Evolutionary conservation across 225 moss, liverwort and hornwort genomes (phyloP).

Genomic region (Asterella californica): DNA sequence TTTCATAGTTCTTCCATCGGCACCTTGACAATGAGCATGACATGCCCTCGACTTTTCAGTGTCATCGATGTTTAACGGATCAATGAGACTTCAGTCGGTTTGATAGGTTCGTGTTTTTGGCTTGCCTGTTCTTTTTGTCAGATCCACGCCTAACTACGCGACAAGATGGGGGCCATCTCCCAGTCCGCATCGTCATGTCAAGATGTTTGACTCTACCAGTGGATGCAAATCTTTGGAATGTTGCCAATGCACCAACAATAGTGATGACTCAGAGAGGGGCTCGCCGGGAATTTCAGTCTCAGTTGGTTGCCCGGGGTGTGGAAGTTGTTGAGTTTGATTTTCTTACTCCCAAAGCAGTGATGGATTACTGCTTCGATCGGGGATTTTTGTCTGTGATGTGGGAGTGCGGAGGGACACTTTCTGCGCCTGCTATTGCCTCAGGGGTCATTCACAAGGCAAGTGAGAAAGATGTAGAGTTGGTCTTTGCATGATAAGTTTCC

Average conservation of each 20-base stretch:
- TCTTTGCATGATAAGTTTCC: neutral
- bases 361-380: conserved; percentile 91
- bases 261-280: conserved; percentile 87
- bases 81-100: neutral
- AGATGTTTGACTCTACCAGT: conserved; percentile 69
- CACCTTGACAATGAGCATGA: neutral
- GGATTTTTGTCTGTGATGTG: conserved; percentile 82
- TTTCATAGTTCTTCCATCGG: neutral
- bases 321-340: conserved; percentile 95
- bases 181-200: conserved; percentile 89
- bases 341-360: conserved; percentile 75
- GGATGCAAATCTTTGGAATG: conserved; percentile 84
- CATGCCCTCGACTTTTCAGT: neutral
- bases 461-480: neutral
- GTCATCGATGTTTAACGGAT: neutral
- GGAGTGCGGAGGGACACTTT: conserved; percentile 95
- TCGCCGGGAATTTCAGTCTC: conserved; percentile 68
- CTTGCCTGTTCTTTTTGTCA: conserved; percentile 23
- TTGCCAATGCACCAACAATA: conserved; percentile 76
- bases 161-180: conserved; percentile 83
- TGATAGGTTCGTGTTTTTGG: neutral
- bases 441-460: conserved; percentile 93
- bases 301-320: conserved; percentile 68
- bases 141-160: conserved; percentile 92
- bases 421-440: conserved; percentile 90